A percentile compares a stretch with the other conserved stretches of the same genome.
These are phyloP conservation scores for Suillus weaverae DNA, from an alignment of 768 basidiomycete species.

Conservation along the genomic window DNA sequence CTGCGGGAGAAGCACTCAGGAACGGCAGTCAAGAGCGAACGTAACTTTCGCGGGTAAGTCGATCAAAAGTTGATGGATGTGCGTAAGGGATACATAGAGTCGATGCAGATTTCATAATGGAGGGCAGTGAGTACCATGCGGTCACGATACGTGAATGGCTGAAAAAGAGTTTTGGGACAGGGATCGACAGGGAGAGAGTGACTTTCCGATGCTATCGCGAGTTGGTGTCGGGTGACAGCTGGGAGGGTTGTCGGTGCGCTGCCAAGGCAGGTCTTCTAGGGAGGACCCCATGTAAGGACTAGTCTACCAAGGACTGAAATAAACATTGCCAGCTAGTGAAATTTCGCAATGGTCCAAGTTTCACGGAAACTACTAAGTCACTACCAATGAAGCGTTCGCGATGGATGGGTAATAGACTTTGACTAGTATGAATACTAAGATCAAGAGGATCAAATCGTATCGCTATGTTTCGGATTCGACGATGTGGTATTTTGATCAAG, in stretches of 20 bases:
- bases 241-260: background rate
- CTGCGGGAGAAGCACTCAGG: background rate
- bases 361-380: background rate
- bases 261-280: background rate
- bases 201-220: background rate
- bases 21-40: background rate
- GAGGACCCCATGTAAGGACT: background rate
- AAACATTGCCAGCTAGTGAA: background rate
- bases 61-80: constrained; percentile 2
- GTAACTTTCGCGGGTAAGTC: constrained; percentile 1
- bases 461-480: background rate
- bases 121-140: background rate
- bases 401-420: background rate
- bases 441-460: background rate
- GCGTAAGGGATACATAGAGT: background rate
- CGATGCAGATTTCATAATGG: background rate
- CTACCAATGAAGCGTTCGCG: background rate
- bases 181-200: background rate
- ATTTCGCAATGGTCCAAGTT: background rate
- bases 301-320: background rate
- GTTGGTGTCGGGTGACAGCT: background rate
- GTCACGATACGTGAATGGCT: background rate
- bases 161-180: background rate
- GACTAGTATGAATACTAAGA: background rate
- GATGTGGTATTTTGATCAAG: background rate